These are phyloP conservation scores for Protomyces lactucae-debilis DNA, from an alignment of 1,139 yeast species.

Conservation along the genomic window DNA sequence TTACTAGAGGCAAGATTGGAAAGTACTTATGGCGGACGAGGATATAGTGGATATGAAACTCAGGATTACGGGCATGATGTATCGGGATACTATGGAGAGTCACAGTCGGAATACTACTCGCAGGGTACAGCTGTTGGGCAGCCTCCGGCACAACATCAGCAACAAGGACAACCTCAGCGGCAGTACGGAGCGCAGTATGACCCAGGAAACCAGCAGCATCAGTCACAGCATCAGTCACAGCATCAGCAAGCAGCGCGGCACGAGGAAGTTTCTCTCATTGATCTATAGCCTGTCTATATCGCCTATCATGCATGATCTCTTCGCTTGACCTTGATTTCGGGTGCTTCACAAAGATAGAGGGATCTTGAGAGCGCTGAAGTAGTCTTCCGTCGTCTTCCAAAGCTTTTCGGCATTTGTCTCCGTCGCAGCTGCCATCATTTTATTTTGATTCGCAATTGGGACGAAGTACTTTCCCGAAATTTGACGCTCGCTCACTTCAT, in stretches of 20 bases:
- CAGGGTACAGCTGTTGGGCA: neutral
- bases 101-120: neutral
- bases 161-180: neutral
- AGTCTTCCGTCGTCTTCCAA: slow-evolving; percentile 2
- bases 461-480: slow-evolving; percentile 15
- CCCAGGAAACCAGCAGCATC: neutral
- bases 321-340: too few relatives aligned
- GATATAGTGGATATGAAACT: neutral
- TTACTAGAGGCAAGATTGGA: slow-evolving; percentile 64
- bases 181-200: neutral
- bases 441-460: slow-evolving; percentile 1
- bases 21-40: slow-evolving; percentile 44
- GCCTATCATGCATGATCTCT: too few relatives aligned
- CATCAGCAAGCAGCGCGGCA: neutral
- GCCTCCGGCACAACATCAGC: neutral
- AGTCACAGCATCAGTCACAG: neutral
- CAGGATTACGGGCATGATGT: neutral
- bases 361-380: neutral
- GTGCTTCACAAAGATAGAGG: too few relatives aligned
- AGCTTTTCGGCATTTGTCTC: slow-evolving; percentile 3
- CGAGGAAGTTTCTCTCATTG: neutral
- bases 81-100: neutral
- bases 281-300: neutral
- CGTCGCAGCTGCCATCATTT: neutral
- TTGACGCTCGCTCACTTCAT: slow-evolving; percentile 3